A percentile compares a stretch with the other conserved stretches of the same genome.
Evolutionary conservation across 192 early-diverging fungal genomes (phyloP).

Genomic region (Chytriomyces confervae): DNA sequence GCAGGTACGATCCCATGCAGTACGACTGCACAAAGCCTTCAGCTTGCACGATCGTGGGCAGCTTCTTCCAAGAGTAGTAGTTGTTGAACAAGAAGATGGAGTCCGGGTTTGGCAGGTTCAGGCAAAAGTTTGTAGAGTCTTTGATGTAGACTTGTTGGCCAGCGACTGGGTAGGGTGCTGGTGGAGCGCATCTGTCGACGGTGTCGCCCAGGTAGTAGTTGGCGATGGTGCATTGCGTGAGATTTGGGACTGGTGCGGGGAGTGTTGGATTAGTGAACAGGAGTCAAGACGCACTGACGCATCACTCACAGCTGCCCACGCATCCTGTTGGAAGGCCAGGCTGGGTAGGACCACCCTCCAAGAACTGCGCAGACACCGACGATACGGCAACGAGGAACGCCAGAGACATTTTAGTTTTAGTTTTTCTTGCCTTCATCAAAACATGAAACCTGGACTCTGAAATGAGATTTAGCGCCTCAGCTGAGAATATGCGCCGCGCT

Average conservation of each 20-base stretch:
- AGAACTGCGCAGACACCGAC: neutral
- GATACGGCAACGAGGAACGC: neutral
- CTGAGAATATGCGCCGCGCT: too few relatives aligned
- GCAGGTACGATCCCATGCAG: conserved; percentile 41
- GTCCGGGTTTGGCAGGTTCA: conserved; percentile 39
- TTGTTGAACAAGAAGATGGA: conserved; percentile 6
- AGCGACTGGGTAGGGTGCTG: conserved; percentile 20
- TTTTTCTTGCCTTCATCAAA: too few relatives aligned
- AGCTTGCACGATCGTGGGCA: conserved; percentile 40
- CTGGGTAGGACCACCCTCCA: conserved; percentile 4
- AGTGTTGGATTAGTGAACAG: too few relatives aligned
- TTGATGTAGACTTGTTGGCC: conserved; percentile 47
- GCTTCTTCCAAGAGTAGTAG: conserved; percentile 14
- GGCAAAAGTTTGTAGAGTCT: conserved; percentile 39
- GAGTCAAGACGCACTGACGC: too few relatives aligned
- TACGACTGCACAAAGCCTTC: conserved; percentile 39
- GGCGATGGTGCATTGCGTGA: conserved; percentile 8
- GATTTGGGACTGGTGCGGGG: conserved; percentile 26
- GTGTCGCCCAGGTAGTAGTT: conserved; percentile 29
- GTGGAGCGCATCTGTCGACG: conserved; percentile 32
- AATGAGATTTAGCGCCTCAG: too few relatives aligned
- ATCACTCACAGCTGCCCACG: conserved; percentile 24
- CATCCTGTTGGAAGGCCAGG: conserved; percentile 15
- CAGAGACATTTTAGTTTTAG: too few relatives aligned
- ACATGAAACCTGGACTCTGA: too few relatives aligned